Conservation (phyloP, 2,329 filamentous ascomycete species). For the Penicillium rolfsii region DNA sequence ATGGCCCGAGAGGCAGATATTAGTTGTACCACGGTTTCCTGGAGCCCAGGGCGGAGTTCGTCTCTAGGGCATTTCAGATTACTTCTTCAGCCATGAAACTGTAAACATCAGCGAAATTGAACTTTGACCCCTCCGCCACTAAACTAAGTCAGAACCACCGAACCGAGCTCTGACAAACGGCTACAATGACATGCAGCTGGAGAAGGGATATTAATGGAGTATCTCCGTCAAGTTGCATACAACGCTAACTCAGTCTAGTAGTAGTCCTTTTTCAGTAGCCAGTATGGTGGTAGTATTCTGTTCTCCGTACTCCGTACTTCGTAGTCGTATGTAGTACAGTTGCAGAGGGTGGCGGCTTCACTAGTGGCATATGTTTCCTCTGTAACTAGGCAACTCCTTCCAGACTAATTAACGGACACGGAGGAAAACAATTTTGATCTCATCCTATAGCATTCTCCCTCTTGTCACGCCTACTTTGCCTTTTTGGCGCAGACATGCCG, state of each 20-base stretch:
- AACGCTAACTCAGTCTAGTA: not conserved
- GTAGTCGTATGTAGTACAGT: not conserved
- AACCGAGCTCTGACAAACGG: conserved; percentile 11
- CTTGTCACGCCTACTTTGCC: conserved; percentile 9
- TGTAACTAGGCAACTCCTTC: not conserved
- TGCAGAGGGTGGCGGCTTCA: not conserved
- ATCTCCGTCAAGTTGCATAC: not conserved
- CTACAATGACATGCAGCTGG: conserved; percentile 30
- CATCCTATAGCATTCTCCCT: conserved; percentile 20
- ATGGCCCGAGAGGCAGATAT: not conserved
- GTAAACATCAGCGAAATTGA: not conserved
- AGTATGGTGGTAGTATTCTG: not conserved
- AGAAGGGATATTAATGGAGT: not conserved
- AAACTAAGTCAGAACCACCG: not conserved
- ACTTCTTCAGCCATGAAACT: not conserved
- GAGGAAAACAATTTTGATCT: conserved; percentile 20
- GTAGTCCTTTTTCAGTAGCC: not conserved
- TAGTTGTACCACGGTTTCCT: not conserved
- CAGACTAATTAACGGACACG: not conserved
- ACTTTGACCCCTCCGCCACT: conserved; percentile 9
- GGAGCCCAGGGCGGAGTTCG: not conserved
- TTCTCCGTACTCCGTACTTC: not conserved
- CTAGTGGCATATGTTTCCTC: not conserved
- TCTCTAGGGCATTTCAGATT: not conserved
- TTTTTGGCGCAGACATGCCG: conserved; percentile 20